Conservation (phyloP, 2,329 filamentous ascomycete genomes). For the Ophiostoma sp. region DNA sequence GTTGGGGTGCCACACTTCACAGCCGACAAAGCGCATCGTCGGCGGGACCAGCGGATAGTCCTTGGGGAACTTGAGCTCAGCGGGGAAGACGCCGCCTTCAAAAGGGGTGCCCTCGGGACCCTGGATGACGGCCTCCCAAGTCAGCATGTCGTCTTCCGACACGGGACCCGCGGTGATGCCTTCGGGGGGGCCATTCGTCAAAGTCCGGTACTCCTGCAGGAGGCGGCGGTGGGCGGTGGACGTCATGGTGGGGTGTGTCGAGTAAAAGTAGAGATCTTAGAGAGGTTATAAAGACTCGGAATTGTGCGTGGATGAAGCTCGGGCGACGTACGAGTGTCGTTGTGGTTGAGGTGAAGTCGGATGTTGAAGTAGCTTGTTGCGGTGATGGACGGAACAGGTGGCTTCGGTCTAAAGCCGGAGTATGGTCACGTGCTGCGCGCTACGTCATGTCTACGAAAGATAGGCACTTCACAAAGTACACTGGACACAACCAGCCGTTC, state of each 20-base stretch:
- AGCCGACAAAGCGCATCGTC: conserved; percentile 88
- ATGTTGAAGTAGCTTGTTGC: not conserved
- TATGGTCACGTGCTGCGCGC: not conserved
- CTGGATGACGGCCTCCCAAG: conserved; percentile 96
- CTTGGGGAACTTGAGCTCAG: conserved; percentile 89
- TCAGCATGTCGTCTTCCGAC: conserved; percentile 89
- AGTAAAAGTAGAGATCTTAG: not conserved
- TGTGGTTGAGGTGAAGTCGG: not conserved
- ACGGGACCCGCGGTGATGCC: conserved; percentile 94
- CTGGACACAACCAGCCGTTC: not conserved
- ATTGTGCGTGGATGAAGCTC: not conserved
- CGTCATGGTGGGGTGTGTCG: conserved; percentile 45
- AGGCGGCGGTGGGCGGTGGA: conserved; percentile 74
- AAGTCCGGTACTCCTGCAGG: conserved; percentile 92
- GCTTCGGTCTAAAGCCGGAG: not conserved
- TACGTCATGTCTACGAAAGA: conserved; percentile 5
- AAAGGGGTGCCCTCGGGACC: conserved; percentile 95
- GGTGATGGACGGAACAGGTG: not conserved
- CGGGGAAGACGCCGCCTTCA: conserved; percentile 92
- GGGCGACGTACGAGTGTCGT: not conserved
- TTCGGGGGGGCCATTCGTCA: conserved; percentile 93
- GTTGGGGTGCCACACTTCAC: conserved; percentile 93
- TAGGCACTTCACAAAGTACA: not conserved
- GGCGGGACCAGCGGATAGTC: conserved; percentile 97
- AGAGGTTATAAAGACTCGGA: not conserved